Evolutionary conservation across 257 asterid genomes (phyloP), one percentile per base, ranked within the genome.

Genomic region (Pogostemon cablin): DNA sequence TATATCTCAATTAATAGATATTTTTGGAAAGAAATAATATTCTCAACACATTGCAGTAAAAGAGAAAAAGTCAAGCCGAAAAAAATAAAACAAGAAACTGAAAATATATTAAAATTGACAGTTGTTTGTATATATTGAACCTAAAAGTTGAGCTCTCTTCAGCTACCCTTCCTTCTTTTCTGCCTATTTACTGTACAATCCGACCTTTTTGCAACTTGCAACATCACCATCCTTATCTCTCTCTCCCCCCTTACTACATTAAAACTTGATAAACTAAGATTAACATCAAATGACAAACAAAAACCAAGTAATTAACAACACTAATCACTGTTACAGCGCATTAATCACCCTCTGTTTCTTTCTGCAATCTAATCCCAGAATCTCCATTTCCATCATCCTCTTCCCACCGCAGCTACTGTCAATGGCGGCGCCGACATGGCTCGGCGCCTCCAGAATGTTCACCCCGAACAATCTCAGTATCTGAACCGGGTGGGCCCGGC

Each of bases 381-480:
- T 61, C 47, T 79, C 87, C 80, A 83, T 76, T 15, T 80, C 87
- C 39, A 84, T 81, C 72, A 68, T 68, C 66, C 88, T 81, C 15
- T 76, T 80, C 39, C 82, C 83, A 39, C 77, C 38, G 65, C 77
- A 61, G 2, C 69, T 57, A 11, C 38, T 32, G 17, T 52, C 67
- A 4, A 20, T 75, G 7, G 69, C 63, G 20, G 38, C 62, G 15
- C 11, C 66, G 47, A 7, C 40, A 47, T 44, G 68, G 8, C 32
- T 39, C 1, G 81, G 76, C 17, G 65, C 81, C 66, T 82, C 72
- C 20, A 77, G 68, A 75, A 87, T 87, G 66, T 84, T 69, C 4
- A 87, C 93, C 9, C 95, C 95, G 44, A 88, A 88, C 9, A 88
- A 67, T 75, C 90, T 81, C 3, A 88, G 57, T 64, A 76, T 40